phyloP scores from a whole-genome alignment of 2,329 filamentous ascomycete genomes.

The Apiospora hydei region DNA sequence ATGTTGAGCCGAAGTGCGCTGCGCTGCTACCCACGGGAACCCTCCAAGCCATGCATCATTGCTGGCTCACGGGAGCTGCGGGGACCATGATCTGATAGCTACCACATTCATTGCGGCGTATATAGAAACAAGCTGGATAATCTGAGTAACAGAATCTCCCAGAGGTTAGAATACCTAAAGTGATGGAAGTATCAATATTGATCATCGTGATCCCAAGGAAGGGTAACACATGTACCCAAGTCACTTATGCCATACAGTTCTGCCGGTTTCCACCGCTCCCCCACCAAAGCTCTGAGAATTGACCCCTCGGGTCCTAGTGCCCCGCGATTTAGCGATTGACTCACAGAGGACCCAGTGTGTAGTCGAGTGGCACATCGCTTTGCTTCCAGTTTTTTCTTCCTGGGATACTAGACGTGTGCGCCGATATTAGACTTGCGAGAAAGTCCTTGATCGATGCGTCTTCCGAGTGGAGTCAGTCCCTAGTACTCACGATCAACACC shows the following conservation, averaged over 20 bases:
- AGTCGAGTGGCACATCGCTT: conserved; percentile 4
- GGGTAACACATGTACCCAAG: not conserved
- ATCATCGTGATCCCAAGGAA: not conserved
- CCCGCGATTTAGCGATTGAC: conserved; percentile 20
- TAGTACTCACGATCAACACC: conserved; percentile 9
- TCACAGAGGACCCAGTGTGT: conserved; percentile 9
- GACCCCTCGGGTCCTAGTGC: conserved; percentile 20
- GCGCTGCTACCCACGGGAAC: not conserved
- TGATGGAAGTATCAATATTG: not conserved
- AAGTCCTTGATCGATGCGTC: conserved; percentile 3
- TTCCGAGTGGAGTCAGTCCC: not conserved
- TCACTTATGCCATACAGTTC: not conserved
- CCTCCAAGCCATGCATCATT: not conserved
- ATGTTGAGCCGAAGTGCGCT: not conserved
- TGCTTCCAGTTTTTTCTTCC: conserved; percentile 8
- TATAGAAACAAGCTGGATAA: not conserved
- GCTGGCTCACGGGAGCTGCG: not conserved
- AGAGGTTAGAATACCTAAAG: no score
- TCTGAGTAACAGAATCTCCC: not conserved
- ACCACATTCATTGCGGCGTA: not conserved
- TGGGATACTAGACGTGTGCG: conserved; percentile 2
- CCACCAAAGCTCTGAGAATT: conserved; percentile 20
- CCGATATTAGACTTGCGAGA: not conserved
- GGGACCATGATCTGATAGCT: not conserved
- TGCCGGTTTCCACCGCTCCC: conserved; percentile 17